phyloP scores from a whole-genome alignment of 169 alveolate genomes.

The Plasmodium fragile region DNA sequence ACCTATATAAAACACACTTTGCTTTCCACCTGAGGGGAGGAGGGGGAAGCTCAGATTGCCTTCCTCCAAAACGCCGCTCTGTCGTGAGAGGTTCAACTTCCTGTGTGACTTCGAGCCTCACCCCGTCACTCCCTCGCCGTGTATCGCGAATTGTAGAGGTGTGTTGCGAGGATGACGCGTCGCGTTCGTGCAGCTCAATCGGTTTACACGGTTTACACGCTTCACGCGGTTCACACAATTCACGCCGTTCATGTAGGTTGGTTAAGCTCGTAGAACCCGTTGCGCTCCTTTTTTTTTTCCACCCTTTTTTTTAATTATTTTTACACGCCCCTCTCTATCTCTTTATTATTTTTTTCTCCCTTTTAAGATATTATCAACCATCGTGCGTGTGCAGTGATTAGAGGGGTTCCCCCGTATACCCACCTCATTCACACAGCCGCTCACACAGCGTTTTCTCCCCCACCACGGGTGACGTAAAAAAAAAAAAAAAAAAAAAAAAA shows the following conservation, averaged over 20 bases:
- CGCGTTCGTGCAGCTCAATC: not conserved
- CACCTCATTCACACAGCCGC: too few relatives aligned
- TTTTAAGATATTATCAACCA: not conserved
- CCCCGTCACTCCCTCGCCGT: not conserved
- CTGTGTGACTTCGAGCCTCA: not conserved
- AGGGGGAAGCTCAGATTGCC: not conserved
- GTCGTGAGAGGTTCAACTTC: not conserved
- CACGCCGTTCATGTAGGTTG: not conserved
- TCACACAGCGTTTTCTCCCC: too few relatives aligned
- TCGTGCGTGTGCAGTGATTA: not conserved
- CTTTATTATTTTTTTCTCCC: not conserved
- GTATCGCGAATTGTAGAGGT: not conserved
- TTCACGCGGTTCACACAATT: not conserved
- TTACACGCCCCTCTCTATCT: not conserved
- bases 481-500: not conserved
- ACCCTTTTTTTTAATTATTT: not conserved
- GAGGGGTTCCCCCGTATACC: not conserved
- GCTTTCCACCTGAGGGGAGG: not conserved
- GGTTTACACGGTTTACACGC: not conserved
- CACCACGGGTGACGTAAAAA: not conserved
- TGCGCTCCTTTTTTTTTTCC: not conserved
- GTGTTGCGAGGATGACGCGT: not conserved
- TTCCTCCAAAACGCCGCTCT: not conserved
- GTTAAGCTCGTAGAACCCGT: not conserved
- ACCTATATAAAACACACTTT: not conserved